Conservation (phyloP, 352 stramenopile genomes). For the Pythium apleroticum region DNA sequence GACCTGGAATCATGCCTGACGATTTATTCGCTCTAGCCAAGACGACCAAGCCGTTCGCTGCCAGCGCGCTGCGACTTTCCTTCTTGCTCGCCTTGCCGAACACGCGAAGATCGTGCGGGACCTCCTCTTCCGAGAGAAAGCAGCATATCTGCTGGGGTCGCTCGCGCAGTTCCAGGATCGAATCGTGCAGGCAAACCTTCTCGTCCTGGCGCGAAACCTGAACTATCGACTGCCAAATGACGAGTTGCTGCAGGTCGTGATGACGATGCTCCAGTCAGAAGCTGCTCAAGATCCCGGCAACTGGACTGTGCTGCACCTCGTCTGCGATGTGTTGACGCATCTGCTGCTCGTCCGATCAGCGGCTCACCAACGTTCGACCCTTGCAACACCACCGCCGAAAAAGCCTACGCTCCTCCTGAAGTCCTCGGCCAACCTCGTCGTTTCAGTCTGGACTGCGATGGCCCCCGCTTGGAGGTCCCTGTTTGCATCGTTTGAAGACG, state of each 20-base stretch:
- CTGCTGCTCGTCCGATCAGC: background rate
- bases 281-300: background rate
- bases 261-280: background rate
- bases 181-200: background rate
- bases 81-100: slow-evolving; percentile 6
- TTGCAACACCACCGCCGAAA: background rate
- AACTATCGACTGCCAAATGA: background rate
- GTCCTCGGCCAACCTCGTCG: background rate
- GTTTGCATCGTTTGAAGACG: background rate
- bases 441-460: background rate
- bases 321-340: background rate
- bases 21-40: background rate
- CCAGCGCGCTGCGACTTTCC: background rate
- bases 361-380: background rate
- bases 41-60: background rate
- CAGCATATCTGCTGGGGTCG: background rate
- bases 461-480: background rate
- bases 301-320: background rate
- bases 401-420: background rate
- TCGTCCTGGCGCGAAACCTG: background rate
- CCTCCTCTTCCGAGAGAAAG: slow-evolving; percentile 3
- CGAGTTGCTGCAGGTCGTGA: background rate
- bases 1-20: no score
- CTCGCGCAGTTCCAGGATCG: background rate
- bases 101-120: background rate